Evolutionary conservation across 2,329 filamentous ascomycete genomes (phyloP), one percentile per base, ranked within the genome.

Genomic region (Xylariaceae sp.): DNA sequence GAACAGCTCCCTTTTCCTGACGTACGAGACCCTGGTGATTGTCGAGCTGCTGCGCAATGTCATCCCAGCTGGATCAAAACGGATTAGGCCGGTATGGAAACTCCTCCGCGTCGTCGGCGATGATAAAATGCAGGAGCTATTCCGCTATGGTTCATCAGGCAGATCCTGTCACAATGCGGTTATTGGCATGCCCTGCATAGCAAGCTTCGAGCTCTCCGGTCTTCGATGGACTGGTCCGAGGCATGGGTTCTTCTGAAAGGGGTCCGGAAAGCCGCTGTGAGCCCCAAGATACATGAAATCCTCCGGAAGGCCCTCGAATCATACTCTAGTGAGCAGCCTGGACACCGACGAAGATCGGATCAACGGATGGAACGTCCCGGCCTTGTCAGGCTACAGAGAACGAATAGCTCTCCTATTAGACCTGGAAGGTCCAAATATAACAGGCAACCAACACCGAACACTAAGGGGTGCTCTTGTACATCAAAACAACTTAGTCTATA

Each of bases 211-310:
- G 13, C 5, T 16, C 17, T 31, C 4, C 30, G 12, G 30, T 15
- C 30, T 7, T 31, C 30, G 5, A 13, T 13, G 13, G 4, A 16
- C 4, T 31, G 30, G 30, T 16, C 30, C 30, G 30, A 31, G 14
- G 30, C 30, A 19, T 31, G 30, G 30, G 30, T 12, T 31, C n/a
- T 31, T 16, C 4, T 31, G 14, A 31, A 31, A 31, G 30, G 30
- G 8, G 18, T 31, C 5, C 30, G 17, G 4, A 13, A 14, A 17
- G 17, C 17, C 5, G 12, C 14, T 4, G 30, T 7, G 6, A 17
- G 17, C 17, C 30, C 30, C 12, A 13, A 17, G 11, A 31, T 14
- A 13, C 30, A 31, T 17, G 5, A 31, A 19, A 14, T 31, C 11
- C 30, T 31, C 30, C 30, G 30, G 13, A 12, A 31, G 13, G 4